Evolutionary conservation across 1,284 basidiomycete genomes (phyloP), one percentile per base, ranked within the genome.

Genomic region (Tilletia setariae): DNA sequence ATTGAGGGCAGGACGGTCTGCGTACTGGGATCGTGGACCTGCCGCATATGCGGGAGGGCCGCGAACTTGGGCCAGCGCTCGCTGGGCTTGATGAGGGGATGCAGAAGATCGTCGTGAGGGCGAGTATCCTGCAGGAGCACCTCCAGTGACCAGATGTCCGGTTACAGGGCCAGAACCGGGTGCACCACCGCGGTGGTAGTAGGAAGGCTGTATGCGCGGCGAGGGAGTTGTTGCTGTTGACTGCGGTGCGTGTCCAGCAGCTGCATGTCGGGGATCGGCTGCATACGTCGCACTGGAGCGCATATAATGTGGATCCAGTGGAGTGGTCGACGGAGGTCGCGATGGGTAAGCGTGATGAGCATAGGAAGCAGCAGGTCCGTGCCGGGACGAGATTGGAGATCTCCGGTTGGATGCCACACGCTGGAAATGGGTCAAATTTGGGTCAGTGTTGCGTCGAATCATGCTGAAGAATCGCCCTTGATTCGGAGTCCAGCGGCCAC

Each of bases 201-300:
- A 61, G 6, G 56, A 61, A 4, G 56, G 56, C 56, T 61, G 56
- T 35, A 61, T 7, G 56, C 21, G 51, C n/a, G 51, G 51, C 15
- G 51, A 53, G 28, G 51, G 51, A 25, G 51, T 53, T 2, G 51
- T 53, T 25, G 51, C 51, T 25, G 51, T 23, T 23, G 51, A 53
- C 35, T 11, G 35, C 4, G 35, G 11, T 40, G 35, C 4, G 35
- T 40, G 35, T 40, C 35, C 35, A 40, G 35, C 35, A 6, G 35
- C 35, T 11, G 35, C 35, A 4, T 11, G 35, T 4, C 35, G 35
- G 11, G 35, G 35, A 40, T 40, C 35, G 35, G 11, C 6, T 11
- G 6, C 35, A 40, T 40, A 40, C 4, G 11, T 11, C 35, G 35
- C 6, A 11, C 35, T 11, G 11, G 35, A 40, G 35, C 47, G 47